A percentile compares a stretch with the other conserved stretches of the same genome.
phyloP scores from a whole-genome alignment of 768 basidiomycete species.

The Hemileccinum rubropunctum region DNA sequence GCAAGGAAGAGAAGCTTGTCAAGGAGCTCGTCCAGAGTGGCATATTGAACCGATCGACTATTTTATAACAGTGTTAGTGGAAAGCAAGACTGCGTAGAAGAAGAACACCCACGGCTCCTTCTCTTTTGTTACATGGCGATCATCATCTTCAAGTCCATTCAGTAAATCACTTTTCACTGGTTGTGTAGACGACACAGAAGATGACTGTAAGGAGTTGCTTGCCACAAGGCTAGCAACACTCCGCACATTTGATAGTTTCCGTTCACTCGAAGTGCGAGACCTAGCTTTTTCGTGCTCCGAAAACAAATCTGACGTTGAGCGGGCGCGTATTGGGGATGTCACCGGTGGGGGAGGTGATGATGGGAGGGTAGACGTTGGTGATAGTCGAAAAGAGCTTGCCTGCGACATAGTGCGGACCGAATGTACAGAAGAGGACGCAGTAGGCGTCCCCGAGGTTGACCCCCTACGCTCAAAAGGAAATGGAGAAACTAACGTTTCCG shows the following conservation, averaged over 20 bases:
- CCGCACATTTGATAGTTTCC: constrained; percentile 30
- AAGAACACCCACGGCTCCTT: constrained; percentile 50
- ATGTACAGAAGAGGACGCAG: constrained; percentile 41
- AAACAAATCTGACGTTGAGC: constrained; percentile 53
- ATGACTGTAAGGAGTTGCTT: constrained; percentile 20
- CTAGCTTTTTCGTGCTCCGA: constrained; percentile 41
- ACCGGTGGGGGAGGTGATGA: constrained; percentile 38
- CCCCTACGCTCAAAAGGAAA: constrained; percentile 53
- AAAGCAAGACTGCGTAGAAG: not conserved
- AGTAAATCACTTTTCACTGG: constrained; percentile 10
- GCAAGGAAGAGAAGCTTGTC: constrained; percentile 81
- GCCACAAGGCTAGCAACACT: constrained; percentile 26
- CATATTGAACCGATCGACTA: constrained; percentile 65
- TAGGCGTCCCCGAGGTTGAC: constrained; percentile 52
- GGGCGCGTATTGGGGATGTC: constrained; percentile 51
- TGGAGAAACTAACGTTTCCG: constrained; percentile 49
- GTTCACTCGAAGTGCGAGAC: constrained; percentile 21
- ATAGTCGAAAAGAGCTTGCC: constrained; percentile 26
- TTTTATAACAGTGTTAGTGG: constrained; percentile 11
- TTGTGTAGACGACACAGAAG: constrained; percentile 11
- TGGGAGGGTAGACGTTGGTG: constrained; percentile 34
- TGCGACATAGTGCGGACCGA: constrained; percentile 33
- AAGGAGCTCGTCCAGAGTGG: constrained; percentile 73
- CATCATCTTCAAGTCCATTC: constrained; percentile 25
- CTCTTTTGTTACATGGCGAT: constrained; percentile 32